Evolutionary conservation across 2,329 filamentous ascomycete species (phyloP), one percentile per base, ranked within the genome.

Genomic region (Fonsecaea erecta): DNA sequence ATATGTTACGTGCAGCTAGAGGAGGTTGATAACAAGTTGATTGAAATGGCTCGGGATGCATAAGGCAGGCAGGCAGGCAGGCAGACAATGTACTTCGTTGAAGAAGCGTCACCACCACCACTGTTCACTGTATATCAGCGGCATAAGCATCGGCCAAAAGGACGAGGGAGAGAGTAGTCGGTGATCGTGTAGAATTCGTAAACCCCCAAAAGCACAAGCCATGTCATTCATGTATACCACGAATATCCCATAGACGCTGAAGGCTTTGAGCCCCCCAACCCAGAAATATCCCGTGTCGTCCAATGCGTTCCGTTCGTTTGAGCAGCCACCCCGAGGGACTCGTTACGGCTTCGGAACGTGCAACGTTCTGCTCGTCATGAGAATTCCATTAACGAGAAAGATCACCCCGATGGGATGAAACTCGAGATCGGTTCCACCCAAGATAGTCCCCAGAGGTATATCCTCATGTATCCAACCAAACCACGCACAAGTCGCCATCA

Each of bases 331-430:
- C 21, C 18, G 3, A 24, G 8, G 2, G 4, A 12, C 18, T 9
- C 18, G 43, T 24, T 24, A 48, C 43, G 85, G 93, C 86, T 99
- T 99, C 16, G 95, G 95, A 71, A 99, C 93, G 76, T 95, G 92
- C 74, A 99, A 87, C 34, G 88, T 94, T 85, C 94, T 96, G 82
- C 92, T 97, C 69, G 94, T 90, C 95, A 99, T 98, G 74, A 95
- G 80, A 75, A 91, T 96, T 21, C 93, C 95, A 76, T 96, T 92
- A n/a, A 93, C 72, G 65, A 96, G 83, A 78, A 97, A 99, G 66
- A 98, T 74, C 26, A 88, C 78, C 7, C 90, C 91, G 2, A 90
- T 83, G 14, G 95, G 94, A 77, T 99, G 95, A 66, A 97, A 87
- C 78, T 96, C 95, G 21, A 93, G 81, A 7, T 81, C 69, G 0